Evolutionary conservation across 176 grass and related monocot genomes (phyloP).

Genomic region (Cenchrus purpureus): DNA sequence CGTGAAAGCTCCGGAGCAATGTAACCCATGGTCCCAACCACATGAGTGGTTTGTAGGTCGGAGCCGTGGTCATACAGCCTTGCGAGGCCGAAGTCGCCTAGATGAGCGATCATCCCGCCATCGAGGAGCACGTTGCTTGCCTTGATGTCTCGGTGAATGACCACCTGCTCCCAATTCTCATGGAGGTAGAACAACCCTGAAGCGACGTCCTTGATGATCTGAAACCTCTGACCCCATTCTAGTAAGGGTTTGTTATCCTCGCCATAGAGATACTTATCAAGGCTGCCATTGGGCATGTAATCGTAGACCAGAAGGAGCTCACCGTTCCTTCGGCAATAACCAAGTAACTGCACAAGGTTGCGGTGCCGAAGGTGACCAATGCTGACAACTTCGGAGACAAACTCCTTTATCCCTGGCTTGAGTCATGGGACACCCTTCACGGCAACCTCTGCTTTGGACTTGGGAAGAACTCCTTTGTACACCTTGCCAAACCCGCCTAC

Average conservation of each 20-base stretch:
- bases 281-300: conserved; percentile 63
- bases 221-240: not conserved
- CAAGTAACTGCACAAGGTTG: conserved; percentile 55
- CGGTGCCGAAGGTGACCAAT: conserved; percentile 55
- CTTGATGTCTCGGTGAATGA: conserved; percentile 79
- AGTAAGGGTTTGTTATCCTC: not conserved
- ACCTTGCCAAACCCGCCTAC: not conserved
- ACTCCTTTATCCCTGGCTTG: conserved; percentile 42
- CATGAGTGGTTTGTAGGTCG: not conserved
- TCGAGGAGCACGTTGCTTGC: conserved; percentile 68
- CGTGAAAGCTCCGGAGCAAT: not conserved
- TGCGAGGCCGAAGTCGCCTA: conserved; percentile 1
- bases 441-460: not conserved
- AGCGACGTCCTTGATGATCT: not conserved
- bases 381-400: conserved; percentile 50
- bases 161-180: not conserved
- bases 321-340: conserved; percentile 50
- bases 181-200: not conserved
- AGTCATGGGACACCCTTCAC: not conserved
- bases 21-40: conserved; percentile 17
- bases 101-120: not conserved
- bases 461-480: not conserved
- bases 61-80: not conserved
- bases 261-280: not conserved
- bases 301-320: conserved; percentile 57